These are phyloP conservation scores for Chaetomidium leptoderma DNA, from an alignment of 495 filamentous ascomycete species.

Conservation along the genomic window DNA sequence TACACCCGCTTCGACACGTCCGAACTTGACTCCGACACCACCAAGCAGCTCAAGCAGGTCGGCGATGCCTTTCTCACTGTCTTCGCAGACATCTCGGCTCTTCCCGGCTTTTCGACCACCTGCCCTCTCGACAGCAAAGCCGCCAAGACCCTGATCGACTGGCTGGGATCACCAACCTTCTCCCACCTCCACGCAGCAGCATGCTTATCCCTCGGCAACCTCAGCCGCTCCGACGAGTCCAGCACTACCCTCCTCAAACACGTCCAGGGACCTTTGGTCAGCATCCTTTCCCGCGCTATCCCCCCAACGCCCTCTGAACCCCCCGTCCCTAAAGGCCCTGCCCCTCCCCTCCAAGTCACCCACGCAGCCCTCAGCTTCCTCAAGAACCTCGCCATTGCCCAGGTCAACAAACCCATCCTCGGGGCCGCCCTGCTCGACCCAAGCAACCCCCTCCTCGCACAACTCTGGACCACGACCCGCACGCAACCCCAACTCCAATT, in stretches of 20 bases:
- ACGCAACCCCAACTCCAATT: constrained; percentile 65
- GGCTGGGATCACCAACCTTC: constrained; percentile 33
- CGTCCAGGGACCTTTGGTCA: constrained; percentile 54
- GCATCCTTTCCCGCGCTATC: constrained; percentile 42
- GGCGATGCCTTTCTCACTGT: constrained; percentile 53
- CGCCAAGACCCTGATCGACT: constrained; percentile 45
- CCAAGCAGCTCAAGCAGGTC: constrained; percentile 50
- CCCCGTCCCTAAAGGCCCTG: constrained; percentile 14
- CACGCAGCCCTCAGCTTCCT: constrained; percentile 69
- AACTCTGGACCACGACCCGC: constrained; percentile 54
- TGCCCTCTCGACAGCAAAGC: constrained; percentile 41
- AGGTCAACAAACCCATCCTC: constrained; percentile 56
- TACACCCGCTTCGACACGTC: constrained; percentile 26
- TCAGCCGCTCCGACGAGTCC: constrained; percentile 65
- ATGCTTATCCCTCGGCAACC: constrained; percentile 71
- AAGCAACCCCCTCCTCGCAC: constrained; percentile 45
- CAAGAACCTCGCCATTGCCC: constrained; percentile 71
- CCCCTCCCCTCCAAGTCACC: constrained; percentile 47
- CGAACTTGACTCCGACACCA: constrained; percentile 43
- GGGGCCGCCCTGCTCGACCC: constrained; percentile 39
- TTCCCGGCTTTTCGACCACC: constrained; percentile 47
- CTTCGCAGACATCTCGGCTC: constrained; percentile 60
- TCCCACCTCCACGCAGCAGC: constrained; percentile 63
- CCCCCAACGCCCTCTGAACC: constrained; percentile 9
- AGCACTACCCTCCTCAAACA: constrained; percentile 55